Evolutionary conservation across 116 monocot species (phyloP).

Genomic region (Posidonia oceanica): DNA sequence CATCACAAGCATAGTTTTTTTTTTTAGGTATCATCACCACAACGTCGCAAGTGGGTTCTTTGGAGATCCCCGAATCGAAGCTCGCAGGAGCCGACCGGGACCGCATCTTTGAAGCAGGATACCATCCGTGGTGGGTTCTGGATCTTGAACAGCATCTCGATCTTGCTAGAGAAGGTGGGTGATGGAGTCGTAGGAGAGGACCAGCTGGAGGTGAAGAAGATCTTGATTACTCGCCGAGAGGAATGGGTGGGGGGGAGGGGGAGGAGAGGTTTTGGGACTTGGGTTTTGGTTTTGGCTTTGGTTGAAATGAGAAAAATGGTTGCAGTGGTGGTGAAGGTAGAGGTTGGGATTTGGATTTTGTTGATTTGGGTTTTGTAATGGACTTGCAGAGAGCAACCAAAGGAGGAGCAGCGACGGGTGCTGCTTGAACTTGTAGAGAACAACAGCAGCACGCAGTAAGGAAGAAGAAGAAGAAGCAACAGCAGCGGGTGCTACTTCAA

Average conservation of each 20-base stretch:
- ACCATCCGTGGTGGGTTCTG: conserved; percentile 46
- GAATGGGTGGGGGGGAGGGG: too few species aligned
- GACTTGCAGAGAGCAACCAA: too few species aligned
- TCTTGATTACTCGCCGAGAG: too few species aligned
- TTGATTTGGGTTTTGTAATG: too few species aligned
- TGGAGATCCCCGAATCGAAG: too few species aligned
- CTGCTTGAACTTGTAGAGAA: too few species aligned
- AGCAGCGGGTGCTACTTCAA: too few species aligned
- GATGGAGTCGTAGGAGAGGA: neutral
- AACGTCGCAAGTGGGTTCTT: conserved; percentile 9
- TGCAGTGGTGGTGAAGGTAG: neutral
- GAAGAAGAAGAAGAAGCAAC: too few species aligned
- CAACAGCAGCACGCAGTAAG: too few species aligned
- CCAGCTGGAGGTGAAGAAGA: conserved; percentile 85
- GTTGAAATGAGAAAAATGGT: neutral
- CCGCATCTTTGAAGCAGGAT: conserved; percentile 50
- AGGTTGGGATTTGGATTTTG: neutral
- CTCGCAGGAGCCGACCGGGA: too few species aligned
- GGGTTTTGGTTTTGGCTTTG: neutral
- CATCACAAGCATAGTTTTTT: neutral
- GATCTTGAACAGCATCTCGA: conserved; percentile 80
- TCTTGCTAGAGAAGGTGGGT: conserved; percentile 50
- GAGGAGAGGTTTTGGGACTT: conserved; percentile 11
- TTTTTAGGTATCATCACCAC: conserved; percentile 1
- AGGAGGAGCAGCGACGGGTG: too few species aligned